phyloP scores from a whole-genome alignment of 1,139 yeast species.

The Zygosaccharomyces sapae region DNA sequence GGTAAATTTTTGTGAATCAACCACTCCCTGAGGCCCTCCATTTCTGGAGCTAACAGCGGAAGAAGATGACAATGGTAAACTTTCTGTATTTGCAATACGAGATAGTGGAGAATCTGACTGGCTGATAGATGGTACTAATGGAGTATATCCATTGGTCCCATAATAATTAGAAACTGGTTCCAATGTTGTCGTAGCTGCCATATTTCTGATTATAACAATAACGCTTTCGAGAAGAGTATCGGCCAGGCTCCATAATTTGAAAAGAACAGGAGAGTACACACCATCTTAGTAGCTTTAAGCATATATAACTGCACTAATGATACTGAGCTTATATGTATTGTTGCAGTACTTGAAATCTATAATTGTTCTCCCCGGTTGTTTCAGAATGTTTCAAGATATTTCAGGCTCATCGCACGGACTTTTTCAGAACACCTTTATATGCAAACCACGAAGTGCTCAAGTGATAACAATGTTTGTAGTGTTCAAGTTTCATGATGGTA shows the following conservation, averaged over 20 bases:
- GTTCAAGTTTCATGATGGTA: neutral
- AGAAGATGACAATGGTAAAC: conserved; percentile 5
- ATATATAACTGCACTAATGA: neutral
- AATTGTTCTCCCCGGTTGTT: neutral
- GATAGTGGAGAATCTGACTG: conserved; percentile 1
- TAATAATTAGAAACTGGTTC: conserved; percentile 3
- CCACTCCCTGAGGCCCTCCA: conserved; percentile 5
- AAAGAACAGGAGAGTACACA: neutral
- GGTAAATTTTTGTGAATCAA: conserved; percentile 8
- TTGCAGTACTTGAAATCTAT: neutral
- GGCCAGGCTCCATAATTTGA: neutral
- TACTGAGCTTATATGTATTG: neutral
- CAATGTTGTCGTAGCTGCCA: conserved; percentile 5
- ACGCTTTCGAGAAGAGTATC: neutral
- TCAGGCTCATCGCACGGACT: conserved; percentile 1
- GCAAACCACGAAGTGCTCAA: neutral
- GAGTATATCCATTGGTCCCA: conserved; percentile 3
- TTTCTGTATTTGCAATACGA: neutral
- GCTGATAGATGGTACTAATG: neutral
- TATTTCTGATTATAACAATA: neutral
- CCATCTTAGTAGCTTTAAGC: neutral
- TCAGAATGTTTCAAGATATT: conserved; percentile 3
- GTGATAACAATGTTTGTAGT: neutral
- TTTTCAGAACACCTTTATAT: neutral
- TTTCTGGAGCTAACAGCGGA: neutral